Evolutionary conservation across 169 alveolate genomes (phyloP).

Genomic region (Eimeria acervulina): DNA sequence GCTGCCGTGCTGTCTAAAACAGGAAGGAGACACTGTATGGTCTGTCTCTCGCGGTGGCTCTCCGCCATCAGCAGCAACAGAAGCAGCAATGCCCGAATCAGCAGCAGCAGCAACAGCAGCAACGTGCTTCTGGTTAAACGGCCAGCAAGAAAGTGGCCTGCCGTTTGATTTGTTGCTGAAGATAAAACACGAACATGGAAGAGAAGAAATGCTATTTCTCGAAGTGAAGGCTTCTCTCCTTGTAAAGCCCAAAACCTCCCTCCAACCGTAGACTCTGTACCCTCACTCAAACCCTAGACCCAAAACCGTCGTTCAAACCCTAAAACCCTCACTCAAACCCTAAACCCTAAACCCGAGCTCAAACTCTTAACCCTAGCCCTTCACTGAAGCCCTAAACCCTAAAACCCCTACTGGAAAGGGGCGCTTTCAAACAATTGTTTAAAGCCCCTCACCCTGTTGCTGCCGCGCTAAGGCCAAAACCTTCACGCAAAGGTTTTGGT

Average conservation of each 20-base stretch:
- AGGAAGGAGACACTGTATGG: conserved; percentile 29
- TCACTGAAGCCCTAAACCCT: neutral
- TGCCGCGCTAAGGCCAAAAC: neutral
- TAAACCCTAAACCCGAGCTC: neutral
- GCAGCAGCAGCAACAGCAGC: conserved; percentile 1
- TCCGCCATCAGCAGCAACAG: conserved; percentile 13
- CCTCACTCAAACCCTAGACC: neutral
- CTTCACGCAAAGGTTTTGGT: neutral
- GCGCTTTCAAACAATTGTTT: too few species aligned
- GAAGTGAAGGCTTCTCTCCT: conserved; percentile 68
- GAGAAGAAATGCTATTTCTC: neutral
- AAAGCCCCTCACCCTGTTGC: neutral
- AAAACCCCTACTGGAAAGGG: too few species aligned
- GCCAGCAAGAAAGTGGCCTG: conserved; percentile 21
- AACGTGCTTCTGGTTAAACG: conserved; percentile 60
- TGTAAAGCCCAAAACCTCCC: neutral
- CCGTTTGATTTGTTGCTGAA: conserved; percentile 65
- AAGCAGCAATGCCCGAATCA: neutral
- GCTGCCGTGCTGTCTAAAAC: neutral
- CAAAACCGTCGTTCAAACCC: neutral
- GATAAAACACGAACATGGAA: neutral
- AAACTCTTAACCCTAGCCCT: neutral
- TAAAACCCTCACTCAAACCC: neutral
- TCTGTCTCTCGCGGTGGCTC: neutral
- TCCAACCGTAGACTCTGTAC: neutral